Evolutionary conservation across 257 asterid genomes (phyloP).

Genomic region (Dorcoceras hygrometricum): DNA sequence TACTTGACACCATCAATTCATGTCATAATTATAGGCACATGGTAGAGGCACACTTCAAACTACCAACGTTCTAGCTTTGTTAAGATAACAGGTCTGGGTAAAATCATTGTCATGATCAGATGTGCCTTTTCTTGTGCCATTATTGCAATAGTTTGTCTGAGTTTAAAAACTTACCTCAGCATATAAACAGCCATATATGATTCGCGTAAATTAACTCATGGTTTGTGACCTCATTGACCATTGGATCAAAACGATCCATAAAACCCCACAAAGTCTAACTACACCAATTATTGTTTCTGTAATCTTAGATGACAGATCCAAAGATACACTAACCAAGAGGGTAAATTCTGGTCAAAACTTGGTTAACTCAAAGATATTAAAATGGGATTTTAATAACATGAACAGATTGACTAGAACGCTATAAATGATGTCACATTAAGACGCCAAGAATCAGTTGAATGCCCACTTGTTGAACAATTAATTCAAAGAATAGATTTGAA

Average conservation of each 20-base stretch:
- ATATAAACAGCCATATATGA: too few species aligned
- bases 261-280: background rate
- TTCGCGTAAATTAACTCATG: background rate
- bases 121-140: too few species aligned
- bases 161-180: too few species aligned
- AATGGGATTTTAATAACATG: background rate
- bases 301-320: too few species aligned
- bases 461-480: background rate
- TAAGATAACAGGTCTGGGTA: too few species aligned
- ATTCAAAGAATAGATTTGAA: slow-evolving; percentile 18
- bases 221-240: background rate
- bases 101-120: too few species aligned
- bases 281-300: background rate
- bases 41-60: too few species aligned
- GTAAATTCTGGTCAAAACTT: background rate
- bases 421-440: background rate
- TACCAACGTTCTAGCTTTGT: too few species aligned
- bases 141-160: too few species aligned
- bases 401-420: background rate
- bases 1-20: too few species aligned
- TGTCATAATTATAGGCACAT: too few species aligned
- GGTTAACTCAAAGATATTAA: background rate
- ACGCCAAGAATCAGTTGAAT: background rate
- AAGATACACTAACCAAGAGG: background rate
- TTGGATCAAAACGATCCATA: too few species aligned